Evolutionary conservation across 2,329 filamentous ascomycete genomes (phyloP), one percentile per base, ranked within the genome.

Genomic region (Davidsoniella eucalypti): DNA sequence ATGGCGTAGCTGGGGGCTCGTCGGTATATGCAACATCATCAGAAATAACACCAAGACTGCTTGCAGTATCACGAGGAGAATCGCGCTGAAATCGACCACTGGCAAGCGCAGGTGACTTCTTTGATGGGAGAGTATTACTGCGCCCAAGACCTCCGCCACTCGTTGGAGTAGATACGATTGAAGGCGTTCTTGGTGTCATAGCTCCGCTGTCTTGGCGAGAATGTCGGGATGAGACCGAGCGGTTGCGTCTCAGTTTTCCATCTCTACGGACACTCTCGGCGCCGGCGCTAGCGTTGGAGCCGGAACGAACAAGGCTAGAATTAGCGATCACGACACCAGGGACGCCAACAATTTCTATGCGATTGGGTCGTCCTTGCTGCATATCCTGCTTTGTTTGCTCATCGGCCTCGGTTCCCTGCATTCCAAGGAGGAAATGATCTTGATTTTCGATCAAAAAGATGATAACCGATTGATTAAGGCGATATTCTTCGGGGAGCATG

Each of bases 391-490:
- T 73, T 1, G 76, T 81, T 61, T 75, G 80, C 61, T 93, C 86
- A 61, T 95, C 88, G n/a, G 88, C 85, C n/a, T 80, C 88, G n/a
- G 88, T 95, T 42, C 92, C 92, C 61, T 87, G 86, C 92, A 98
- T 98, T 50, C 92, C 92, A 56, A 98, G 93, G 56, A 98, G 70
- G 70, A 98, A 98, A 64, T 94, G 86, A 60, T 98, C 92, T 63
- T 98, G 92, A 59, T 98, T 94, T 61, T 96, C 88, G 57, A 98
- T 98, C 57, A 98, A 69, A 64, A 98, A 98, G 47, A 98, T 94
- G 55, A 98, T 75, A 17, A 98, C 90, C 59, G 92, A 90, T 70
- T 98, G 92, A 61, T 93, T 96, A 5, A 98, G 70, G 29, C 87
- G 81, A 63, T 98, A 98, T 61, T 96, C 90, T 52, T 84, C 78